Evolutionary conservation across 805 yeast genomes (phyloP).

Genomic region (Teunomyces pallodes): DNA sequence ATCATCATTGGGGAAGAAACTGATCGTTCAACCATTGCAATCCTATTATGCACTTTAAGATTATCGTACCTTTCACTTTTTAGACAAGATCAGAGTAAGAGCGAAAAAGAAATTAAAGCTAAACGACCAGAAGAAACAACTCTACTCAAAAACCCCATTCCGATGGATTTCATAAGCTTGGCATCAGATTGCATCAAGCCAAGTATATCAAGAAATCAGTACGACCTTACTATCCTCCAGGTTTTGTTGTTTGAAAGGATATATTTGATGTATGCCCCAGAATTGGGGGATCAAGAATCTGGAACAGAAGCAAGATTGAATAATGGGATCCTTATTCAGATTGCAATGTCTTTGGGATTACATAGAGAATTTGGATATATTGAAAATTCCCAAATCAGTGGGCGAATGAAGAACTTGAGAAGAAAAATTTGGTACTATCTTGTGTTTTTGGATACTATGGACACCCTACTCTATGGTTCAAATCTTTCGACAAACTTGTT

Average conservation of each 20-base stretch:
- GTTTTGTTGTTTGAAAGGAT: conserved; percentile 15
- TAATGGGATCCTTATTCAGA: conserved; percentile 26
- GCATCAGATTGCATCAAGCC: conserved; percentile 13
- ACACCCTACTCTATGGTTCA: conserved; percentile 24
- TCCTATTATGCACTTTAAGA: conserved; percentile 14
- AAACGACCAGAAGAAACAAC: not conserved
- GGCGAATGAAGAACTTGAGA: conserved; percentile 32
- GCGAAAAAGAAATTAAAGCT: conserved; percentile 4
- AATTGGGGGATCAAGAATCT: conserved; percentile 9
- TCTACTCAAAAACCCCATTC: conserved; percentile 12
- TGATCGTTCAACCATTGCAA: conserved; percentile 13
- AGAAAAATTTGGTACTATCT: conserved; percentile 60
- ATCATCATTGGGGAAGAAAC: conserved; percentile 3
- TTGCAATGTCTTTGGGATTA: conserved; percentile 37
- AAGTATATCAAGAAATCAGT: conserved; percentile 9
- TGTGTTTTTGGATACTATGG: conserved; percentile 42
- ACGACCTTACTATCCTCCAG: conserved; percentile 15
- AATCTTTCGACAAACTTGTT: conserved; percentile 8
- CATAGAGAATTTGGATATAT: conserved; percentile 39
- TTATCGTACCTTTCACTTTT: conserved; percentile 16
- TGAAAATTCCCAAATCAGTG: conserved; percentile 12
- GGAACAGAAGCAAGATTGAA: conserved; percentile 15
- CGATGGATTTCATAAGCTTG: conserved; percentile 12
- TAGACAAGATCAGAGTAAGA: conserved; percentile 10
- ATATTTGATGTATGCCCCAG: conserved; percentile 12